phyloP scores from a whole-genome alignment of 768 basidiomycete species.

The Amanita fuliginea region DNA sequence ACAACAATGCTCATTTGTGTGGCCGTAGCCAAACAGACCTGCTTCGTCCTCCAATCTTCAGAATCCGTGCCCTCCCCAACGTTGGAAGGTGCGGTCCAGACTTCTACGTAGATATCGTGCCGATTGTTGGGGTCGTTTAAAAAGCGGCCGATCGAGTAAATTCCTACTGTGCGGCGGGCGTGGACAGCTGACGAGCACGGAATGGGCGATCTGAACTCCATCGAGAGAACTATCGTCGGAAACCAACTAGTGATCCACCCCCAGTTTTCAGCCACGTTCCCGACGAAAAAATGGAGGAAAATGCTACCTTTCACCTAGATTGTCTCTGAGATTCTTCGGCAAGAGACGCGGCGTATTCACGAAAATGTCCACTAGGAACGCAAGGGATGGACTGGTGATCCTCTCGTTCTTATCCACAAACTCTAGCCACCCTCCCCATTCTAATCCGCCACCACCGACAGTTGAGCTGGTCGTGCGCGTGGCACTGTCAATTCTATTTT shows the following conservation, averaged over 20 bases:
- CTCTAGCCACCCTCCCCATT: conserved; percentile 51
- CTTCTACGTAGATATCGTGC: conserved; percentile 48
- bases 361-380: conserved; percentile 49
- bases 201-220: conserved; percentile 56
- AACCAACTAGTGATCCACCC: conserved; percentile 31
- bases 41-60: conserved; percentile 48
- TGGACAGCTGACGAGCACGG: conserved; percentile 28
- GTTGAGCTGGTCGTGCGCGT: conserved; percentile 25
- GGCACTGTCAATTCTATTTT: conserved; percentile 26
- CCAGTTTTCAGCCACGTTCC: background rate
- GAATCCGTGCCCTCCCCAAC: conserved; percentile 31
- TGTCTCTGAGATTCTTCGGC: conserved; percentile 30
- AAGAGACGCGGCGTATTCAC: conserved; percentile 33
- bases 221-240: conserved; percentile 47
- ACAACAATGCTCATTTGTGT: conserved; percentile 50
- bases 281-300: background rate
- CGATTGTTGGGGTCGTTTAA: conserved; percentile 40
- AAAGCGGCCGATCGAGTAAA: conserved; percentile 44
- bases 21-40: conserved; percentile 48
- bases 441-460: conserved; percentile 40
- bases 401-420: conserved; percentile 29
- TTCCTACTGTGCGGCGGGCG: conserved; percentile 41
- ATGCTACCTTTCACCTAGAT: conserved; percentile 21
- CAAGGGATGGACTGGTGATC: conserved; percentile 37
- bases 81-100: conserved; percentile 55